phyloP scores from a whole-genome alignment of 257 asterid genomes.

The Rehmannia glutinosa region DNA sequence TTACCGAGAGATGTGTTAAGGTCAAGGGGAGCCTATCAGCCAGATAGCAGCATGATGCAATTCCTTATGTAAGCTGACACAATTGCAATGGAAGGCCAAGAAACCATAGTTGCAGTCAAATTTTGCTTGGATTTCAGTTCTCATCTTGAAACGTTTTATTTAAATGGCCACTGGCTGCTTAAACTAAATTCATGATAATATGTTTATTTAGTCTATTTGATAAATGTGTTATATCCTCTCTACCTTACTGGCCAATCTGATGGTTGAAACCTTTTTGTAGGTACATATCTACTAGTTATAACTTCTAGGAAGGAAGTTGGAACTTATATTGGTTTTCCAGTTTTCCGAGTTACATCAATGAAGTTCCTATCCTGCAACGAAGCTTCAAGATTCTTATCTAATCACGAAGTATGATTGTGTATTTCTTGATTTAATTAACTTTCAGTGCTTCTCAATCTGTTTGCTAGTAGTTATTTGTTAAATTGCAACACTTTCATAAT shows the following conservation, averaged over 20 bases:
- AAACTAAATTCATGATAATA: not conserved
- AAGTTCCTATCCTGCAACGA: constrained; percentile 77
- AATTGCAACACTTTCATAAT: constrained; percentile 15
- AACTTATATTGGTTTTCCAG: constrained; percentile 74
- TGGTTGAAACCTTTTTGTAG: constrained; percentile 30
- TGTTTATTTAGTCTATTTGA: not conserved
- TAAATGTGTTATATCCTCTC: not conserved
- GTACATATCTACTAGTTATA: constrained; percentile 66
- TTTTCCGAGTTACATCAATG: constrained; percentile 71
- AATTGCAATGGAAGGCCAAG: not conserved
- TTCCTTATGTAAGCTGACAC: too few species aligned
- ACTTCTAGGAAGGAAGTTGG: constrained; percentile 86
- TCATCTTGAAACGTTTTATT: not conserved
- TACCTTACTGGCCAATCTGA: constrained; percentile 1
- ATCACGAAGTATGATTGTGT: constrained; percentile 54
- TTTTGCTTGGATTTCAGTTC: not conserved
- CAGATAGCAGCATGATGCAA: too few species aligned
- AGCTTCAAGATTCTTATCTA: constrained; percentile 58
- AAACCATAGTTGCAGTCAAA: not conserved
- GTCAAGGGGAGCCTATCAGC: too few species aligned
- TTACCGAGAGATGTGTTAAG: too few species aligned
- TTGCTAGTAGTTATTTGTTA: constrained; percentile 9
- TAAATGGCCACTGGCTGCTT: not conserved
- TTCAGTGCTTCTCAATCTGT: not conserved
- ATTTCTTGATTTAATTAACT: constrained; percentile 8